Percentiles rank a stretch among this genome's conserved stretches.
Conservation (phyloP, 768 basidiomycete genomes). For the Mycena filopes region DNA sequence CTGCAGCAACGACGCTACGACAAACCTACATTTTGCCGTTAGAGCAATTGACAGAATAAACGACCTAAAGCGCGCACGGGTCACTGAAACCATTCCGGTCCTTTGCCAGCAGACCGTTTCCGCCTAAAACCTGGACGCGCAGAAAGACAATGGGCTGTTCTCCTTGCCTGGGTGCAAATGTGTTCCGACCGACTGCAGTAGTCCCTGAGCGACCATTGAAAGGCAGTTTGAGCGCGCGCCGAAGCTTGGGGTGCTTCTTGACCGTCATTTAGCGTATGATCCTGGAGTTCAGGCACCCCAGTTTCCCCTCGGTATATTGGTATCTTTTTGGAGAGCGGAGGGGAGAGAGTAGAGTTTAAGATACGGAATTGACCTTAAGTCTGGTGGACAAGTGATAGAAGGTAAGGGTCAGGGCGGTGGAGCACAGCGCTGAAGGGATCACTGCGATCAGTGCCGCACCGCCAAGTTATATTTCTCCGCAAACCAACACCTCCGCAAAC, state of each 20-base stretch:
- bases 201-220: conserved; percentile 18
- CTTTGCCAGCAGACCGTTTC: conserved; percentile 69
- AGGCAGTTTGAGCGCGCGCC: conserved; percentile 30
- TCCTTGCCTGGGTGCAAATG: conserved; percentile 59
- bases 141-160: conserved; percentile 76
- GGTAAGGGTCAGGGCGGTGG: too few relatives aligned
- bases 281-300: neutral
- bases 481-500: too few relatives aligned
- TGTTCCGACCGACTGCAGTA: conserved; percentile 16
- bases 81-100: conserved; percentile 79
- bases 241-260: conserved; percentile 31
- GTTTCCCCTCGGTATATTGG: neutral
- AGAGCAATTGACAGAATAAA: neutral
- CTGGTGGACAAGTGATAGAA: too few relatives aligned
- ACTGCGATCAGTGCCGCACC: too few relatives aligned
- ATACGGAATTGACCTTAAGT: too few relatives aligned
- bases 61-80: conserved; percentile 64
- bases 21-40: conserved; percentile 62
- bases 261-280: conserved; percentile 3
- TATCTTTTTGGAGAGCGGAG: neutral
- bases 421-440: too few relatives aligned
- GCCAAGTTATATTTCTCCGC: too few relatives aligned
- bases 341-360: too few relatives aligned
- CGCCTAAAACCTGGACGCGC: conserved; percentile 74
- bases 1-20: conserved; percentile 70